phyloP scores from a whole-genome alignment of 2,329 filamentous ascomycete species.

The Helminthosporium solani region DNA sequence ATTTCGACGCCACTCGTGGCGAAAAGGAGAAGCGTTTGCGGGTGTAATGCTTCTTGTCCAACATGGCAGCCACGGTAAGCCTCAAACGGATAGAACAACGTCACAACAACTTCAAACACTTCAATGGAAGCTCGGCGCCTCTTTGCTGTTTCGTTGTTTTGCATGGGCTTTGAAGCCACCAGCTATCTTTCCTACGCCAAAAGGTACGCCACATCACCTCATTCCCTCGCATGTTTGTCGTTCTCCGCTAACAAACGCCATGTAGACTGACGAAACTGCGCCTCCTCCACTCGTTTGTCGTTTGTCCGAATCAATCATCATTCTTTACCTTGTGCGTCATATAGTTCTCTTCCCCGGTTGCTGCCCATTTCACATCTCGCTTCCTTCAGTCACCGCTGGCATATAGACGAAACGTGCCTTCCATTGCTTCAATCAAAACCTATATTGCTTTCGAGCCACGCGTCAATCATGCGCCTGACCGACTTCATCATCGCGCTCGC shows the following conservation, averaged over 20 bases:
- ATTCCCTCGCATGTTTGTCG: background rate
- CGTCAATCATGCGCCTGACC: background rate
- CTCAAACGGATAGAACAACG: conserved; percentile 1
- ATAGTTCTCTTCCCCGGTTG: background rate
- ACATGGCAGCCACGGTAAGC: background rate
- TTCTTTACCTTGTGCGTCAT: no score
- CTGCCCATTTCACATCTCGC: background rate
- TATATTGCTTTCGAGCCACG: background rate
- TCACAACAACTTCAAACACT: conserved; percentile 3
- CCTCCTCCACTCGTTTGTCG: background rate
- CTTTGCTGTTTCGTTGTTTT: conserved; percentile 1
- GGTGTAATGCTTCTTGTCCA: background rate
- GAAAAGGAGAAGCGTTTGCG: background rate
- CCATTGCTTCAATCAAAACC: no score
- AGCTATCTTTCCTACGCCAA: background rate
- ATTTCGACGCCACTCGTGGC: no score
- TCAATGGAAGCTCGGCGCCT: background rate
- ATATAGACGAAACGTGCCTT: no score
- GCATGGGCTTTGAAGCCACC: conserved; percentile 1
- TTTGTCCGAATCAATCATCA: no score
- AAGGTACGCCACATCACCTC: background rate
- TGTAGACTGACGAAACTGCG: background rate
- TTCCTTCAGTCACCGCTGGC: background rate
- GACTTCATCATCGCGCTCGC: background rate
- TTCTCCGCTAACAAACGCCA: background rate